These are phyloP conservation scores for Mycena kentingensis DNA, from an alignment of 768 basidiomycete species.

Conservation along the genomic window DNA sequence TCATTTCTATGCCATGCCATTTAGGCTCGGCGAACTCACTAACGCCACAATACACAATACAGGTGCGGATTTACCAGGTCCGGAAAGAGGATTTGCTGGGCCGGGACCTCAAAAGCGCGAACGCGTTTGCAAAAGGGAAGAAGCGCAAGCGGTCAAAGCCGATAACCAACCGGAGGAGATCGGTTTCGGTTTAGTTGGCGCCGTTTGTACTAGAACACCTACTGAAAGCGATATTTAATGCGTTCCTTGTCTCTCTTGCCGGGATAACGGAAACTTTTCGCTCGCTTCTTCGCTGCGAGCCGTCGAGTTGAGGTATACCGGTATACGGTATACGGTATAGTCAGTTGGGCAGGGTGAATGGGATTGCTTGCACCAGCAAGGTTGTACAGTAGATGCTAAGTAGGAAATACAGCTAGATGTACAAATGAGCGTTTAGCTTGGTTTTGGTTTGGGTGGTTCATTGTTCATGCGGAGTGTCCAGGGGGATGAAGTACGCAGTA, in stretches of 20 bases:
- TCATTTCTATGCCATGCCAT: constrained; percentile 12
- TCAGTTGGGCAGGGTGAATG: too few relatives aligned
- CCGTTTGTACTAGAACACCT: constrained; percentile 1
- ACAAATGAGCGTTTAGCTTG: too few relatives aligned
- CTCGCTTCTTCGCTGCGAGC: not conserved
- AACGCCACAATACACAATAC: constrained; percentile 9
- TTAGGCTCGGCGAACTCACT: constrained; percentile 1
- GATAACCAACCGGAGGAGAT: constrained; percentile 48
- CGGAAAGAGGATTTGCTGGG: constrained; percentile 92
- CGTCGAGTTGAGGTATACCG: not conserved
- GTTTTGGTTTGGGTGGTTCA: too few relatives aligned
- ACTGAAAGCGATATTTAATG: constrained; percentile 5
- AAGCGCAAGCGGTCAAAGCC: constrained; percentile 85
- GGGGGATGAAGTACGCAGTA: too few relatives aligned
- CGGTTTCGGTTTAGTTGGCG: constrained; percentile 31
- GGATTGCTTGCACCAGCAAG: too few relatives aligned
- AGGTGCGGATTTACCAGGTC: constrained; percentile 93
- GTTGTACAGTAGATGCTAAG: too few relatives aligned
- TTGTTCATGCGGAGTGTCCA: too few relatives aligned
- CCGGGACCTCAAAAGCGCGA: constrained; percentile 85
- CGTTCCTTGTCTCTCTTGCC: too few relatives aligned
- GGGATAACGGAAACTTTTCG: too few relatives aligned
- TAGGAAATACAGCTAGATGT: not conserved
- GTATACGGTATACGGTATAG: not conserved
- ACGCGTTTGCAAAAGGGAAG: constrained; percentile 84